These are phyloP conservation scores for Cucurbitaria berberidis DNA, from an alignment of 2,329 filamentous ascomycete genomes.

Conservation along the genomic window DNA sequence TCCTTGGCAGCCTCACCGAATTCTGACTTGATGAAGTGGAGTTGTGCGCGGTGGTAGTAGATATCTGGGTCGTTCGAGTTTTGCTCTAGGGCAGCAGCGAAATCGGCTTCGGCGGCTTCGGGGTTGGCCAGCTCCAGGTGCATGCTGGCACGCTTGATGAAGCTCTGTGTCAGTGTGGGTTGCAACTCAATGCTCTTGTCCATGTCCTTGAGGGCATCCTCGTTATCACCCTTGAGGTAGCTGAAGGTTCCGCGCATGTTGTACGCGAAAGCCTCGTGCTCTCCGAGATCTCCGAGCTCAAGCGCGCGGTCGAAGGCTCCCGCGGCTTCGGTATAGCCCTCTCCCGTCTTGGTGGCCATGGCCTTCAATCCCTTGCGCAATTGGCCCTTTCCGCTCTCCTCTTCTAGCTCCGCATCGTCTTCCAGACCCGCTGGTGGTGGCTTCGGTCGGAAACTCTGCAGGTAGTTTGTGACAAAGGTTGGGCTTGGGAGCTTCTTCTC, in stretches of 20 bases:
- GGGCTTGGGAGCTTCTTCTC: conserved; percentile 89
- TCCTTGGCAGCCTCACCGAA: conserved; percentile 94
- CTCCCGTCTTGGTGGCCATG: conserved; percentile 83
- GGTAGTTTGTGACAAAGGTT: conserved; percentile 97
- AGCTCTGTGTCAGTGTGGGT: conserved; percentile 88
- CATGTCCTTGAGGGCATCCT: conserved; percentile 81
- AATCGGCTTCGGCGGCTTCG: conserved; percentile 85
- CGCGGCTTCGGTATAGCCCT: conserved; percentile 89
- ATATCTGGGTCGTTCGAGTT: conserved; percentile 93
- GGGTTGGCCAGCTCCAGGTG: conserved; percentile 89
- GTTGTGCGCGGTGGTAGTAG: conserved; percentile 97
- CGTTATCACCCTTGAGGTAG: conserved; percentile 88
- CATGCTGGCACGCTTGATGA: conserved; percentile 99
- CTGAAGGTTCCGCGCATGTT: conserved; percentile 97
- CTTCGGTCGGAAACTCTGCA: conserved; percentile 94
- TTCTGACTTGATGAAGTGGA: conserved; percentile 96
- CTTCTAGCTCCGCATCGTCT: conserved; percentile 76
- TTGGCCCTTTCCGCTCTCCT: conserved; percentile 82
- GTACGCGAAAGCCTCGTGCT: conserved; percentile 88
- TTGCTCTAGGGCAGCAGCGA: conserved; percentile 81
- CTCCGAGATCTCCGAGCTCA: conserved; percentile 77
- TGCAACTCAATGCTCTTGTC: conserved; percentile 93
- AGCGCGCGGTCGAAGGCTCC: conserved; percentile 86
- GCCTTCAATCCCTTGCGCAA: conserved; percentile 82
- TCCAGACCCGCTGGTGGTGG: conserved; percentile 81